Percentiles rank a stretch among this genome's conserved stretches.
phyloP scores from a whole-genome alignment of 1,284 basidiomycete species.

The Tilletiaria anomala region DNA sequence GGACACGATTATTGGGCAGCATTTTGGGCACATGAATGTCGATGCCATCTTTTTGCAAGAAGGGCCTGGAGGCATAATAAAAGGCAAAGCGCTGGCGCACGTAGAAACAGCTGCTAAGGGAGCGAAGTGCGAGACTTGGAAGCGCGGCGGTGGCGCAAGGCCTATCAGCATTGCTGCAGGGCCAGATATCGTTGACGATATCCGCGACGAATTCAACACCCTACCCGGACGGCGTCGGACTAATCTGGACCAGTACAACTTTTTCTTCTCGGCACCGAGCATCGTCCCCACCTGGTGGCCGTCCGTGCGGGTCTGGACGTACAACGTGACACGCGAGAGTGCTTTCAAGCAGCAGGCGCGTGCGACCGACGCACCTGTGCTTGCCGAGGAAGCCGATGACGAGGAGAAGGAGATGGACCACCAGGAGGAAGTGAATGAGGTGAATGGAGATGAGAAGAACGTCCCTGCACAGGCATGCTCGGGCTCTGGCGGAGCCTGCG shows the following conservation, averaged over 20 bases:
- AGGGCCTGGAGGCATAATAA: too few relatives aligned
- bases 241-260: constrained; percentile 23
- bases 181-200: constrained; percentile 11
- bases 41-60: constrained; percentile 8
- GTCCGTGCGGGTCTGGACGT: constrained; percentile 59
- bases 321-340: constrained; percentile 25
- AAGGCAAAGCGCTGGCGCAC: too few relatives aligned
- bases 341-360: background rate
- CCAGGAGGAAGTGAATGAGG: constrained; percentile 18
- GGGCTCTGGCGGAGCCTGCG: constrained; percentile 5
- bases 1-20: constrained; percentile 76
- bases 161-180: background rate
- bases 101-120: background rate
- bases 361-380: background rate
- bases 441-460: too few relatives aligned
- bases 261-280: constrained; percentile 26
- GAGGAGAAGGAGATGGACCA: constrained; percentile 7
- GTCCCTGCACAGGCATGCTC: too few relatives aligned
- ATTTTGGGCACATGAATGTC: constrained; percentile 57
- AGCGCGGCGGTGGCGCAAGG: too few relatives aligned
- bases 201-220: constrained; percentile 31
- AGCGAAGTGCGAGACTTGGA: background rate
- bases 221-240: constrained; percentile 24
- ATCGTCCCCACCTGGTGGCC: constrained; percentile 82
- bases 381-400: constrained; percentile 9